These are phyloP conservation scores for Podospora pseudocomata DNA, from an alignment of 495 filamentous ascomycete species.

Conservation along the genomic window DNA sequence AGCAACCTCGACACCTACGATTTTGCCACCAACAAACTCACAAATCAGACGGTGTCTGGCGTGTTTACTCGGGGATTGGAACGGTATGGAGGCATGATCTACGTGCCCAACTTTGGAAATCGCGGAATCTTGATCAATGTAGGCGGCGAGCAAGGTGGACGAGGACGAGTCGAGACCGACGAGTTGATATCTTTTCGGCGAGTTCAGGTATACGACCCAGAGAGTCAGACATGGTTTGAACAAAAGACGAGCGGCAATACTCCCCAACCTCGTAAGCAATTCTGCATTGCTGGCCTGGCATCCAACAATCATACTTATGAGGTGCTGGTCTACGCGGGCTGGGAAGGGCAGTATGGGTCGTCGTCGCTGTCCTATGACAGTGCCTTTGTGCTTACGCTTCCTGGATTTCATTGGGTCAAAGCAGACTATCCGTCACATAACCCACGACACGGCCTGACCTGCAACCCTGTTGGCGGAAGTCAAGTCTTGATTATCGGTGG, in stretches of 20 bases:
- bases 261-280: conserved; percentile 18
- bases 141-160: conserved; percentile 14
- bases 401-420: conserved; percentile 27
- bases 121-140: conserved; percentile 21
- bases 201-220: conserved; percentile 20
- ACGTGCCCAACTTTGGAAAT: conserved; percentile 25
- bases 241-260: conserved; percentile 20
- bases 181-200: conserved; percentile 15
- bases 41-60: conserved; percentile 2
- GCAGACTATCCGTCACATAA: conserved; percentile 20
- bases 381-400: conserved; percentile 28
- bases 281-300: conserved; percentile 24
- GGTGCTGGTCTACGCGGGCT: conserved; percentile 30
- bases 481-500: conserved; percentile 28
- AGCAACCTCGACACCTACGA: conserved; percentile 20
- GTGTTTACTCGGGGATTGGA: conserved; percentile 5
- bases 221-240: conserved; percentile 19
- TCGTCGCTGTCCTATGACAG: conserved; percentile 20
- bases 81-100: conserved; percentile 15
- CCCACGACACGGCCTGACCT: conserved; percentile 24
- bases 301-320: conserved; percentile 27
- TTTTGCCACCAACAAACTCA: conserved; percentile 12
- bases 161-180: background rate
- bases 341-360: conserved; percentile 18
- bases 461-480: conserved; percentile 23